Conservation (phyloP, 2,329 filamentous ascomycete species). For the Camptophora hylomeconis region DNA sequence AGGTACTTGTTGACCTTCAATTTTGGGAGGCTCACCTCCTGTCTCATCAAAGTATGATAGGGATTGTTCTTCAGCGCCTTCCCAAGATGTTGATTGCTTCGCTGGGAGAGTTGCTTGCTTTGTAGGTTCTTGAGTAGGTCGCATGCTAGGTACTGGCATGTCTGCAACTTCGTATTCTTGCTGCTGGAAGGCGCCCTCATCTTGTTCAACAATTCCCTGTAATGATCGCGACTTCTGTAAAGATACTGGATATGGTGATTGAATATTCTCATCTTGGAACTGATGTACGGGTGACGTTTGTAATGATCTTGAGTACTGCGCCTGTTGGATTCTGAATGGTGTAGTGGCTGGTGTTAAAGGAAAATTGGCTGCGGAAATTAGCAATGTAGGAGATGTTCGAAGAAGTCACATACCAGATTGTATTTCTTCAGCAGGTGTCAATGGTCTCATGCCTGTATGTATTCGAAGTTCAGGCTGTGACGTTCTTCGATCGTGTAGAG, state of each 20-base stretch:
- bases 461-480: constrained; percentile 27
- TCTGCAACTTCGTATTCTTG: constrained; percentile 47
- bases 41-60: constrained; percentile 7
- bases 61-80: constrained; percentile 2
- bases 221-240: constrained; percentile 34
- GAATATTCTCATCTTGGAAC: constrained; percentile 21
- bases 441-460: constrained; percentile 35
- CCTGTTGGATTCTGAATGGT: constrained; percentile 25
- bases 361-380: constrained; percentile 42
- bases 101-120: constrained; percentile 26
- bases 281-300: constrained; percentile 29
- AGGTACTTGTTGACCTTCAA: constrained; percentile 10
- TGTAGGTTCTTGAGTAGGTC: constrained; percentile 36
- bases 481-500: constrained; percentile 21
- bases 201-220: constrained; percentile 42
- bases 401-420: constrained; percentile 38
- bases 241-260: constrained; percentile 23
- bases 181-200: constrained; percentile 48
- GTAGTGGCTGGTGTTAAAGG: constrained; percentile 55
- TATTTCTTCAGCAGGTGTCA: constrained; percentile 51
- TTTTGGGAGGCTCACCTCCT: constrained; percentile 5
- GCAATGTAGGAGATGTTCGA: too few relatives aligned
- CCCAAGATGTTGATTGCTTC: constrained; percentile 3
- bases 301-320: constrained; percentile 26
- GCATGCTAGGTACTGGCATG: too few relatives aligned